A percentile compares a stretch with the other conserved stretches of the same genome.
These are phyloP conservation scores for Soucietia sequanensis DNA, from an alignment of 805 yeast species.

Conservation along the genomic window DNA sequence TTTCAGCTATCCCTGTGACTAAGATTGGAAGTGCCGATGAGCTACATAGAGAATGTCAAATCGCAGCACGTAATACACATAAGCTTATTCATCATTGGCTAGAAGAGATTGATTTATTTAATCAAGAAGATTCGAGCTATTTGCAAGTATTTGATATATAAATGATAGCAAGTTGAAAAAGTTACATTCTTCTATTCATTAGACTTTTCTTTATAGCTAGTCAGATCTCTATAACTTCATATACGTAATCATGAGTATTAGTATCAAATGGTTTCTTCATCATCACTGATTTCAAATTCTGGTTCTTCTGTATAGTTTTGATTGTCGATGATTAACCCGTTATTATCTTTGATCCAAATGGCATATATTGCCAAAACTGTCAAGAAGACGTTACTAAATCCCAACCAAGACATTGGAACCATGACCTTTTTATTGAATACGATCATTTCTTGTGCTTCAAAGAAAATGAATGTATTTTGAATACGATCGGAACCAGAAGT, in stretches of 20 bases:
- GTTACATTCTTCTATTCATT: background rate
- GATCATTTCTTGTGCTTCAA: background rate
- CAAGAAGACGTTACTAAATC: background rate
- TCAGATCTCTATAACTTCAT: too few species aligned
- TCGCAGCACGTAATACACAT: background rate
- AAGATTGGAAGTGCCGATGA: background rate
- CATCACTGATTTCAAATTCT: constrained; percentile 16
- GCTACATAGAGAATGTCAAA: background rate
- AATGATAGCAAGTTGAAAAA: background rate
- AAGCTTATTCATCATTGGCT: background rate
- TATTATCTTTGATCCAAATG: constrained; percentile 31
- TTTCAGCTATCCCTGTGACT: background rate
- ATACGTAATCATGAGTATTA: too few species aligned
- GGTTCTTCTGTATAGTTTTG: constrained; percentile 12
- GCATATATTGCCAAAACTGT: constrained; percentile 12
- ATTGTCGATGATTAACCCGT: constrained; percentile 25
- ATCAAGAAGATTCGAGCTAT: background rate
- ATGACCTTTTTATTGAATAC: background rate
- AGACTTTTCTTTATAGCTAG: too few species aligned
- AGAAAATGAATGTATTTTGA: background rate
- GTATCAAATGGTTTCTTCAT: too few species aligned
- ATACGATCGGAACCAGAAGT: background rate
- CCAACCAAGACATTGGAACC: constrained; percentile 1
- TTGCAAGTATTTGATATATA: too few species aligned
- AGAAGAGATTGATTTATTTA: background rate